Conservation (phyloP, 129 eudicot genomes). For the Cynara cardunculus region DNA sequence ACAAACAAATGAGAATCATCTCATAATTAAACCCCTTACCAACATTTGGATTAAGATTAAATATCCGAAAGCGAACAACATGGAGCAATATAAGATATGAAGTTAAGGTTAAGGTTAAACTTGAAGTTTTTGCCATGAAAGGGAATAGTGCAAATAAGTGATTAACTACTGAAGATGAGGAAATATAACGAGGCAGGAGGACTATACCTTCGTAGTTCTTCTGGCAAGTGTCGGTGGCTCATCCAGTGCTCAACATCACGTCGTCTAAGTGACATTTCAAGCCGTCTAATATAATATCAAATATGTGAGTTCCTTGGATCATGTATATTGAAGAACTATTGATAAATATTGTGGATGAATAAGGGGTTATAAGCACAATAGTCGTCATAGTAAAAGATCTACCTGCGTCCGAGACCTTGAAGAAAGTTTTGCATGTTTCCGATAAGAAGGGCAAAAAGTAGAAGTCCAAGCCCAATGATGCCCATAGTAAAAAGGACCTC, state of each 20-base stretch:
- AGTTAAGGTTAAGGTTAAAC: background rate
- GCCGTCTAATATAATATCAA: slow-evolving; percentile 47
- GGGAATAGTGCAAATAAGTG: background rate
- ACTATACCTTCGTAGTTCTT: slow-evolving; percentile 51
- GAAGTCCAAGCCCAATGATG: slow-evolving; percentile 75
- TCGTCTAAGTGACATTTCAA: slow-evolving; percentile 82
- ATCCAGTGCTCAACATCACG: slow-evolving; percentile 97
- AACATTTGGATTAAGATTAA: background rate
- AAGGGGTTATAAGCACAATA: background rate
- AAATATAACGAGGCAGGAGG: background rate
- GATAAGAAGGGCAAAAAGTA: slow-evolving; percentile 80
- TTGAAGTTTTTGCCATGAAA: background rate
- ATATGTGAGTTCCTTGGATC: background rate
- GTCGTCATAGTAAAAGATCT: background rate
- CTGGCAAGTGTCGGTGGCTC: slow-evolving; percentile 85
- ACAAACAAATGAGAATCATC: background rate
- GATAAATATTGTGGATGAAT: background rate
- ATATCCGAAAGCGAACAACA: background rate
- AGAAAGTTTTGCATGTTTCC: slow-evolving; percentile 97
- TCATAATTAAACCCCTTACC: background rate
- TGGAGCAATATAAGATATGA: background rate
- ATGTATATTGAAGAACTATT: background rate
- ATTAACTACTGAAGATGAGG: background rate
- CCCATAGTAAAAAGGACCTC: slow-evolving; percentile 85
- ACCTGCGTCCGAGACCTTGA: slow-evolving; percentile 91